These are phyloP conservation scores for Parasarocladium wereldwijsianum DNA, from an alignment of 2,329 filamentous ascomycete species.

Conservation along the genomic window DNA sequence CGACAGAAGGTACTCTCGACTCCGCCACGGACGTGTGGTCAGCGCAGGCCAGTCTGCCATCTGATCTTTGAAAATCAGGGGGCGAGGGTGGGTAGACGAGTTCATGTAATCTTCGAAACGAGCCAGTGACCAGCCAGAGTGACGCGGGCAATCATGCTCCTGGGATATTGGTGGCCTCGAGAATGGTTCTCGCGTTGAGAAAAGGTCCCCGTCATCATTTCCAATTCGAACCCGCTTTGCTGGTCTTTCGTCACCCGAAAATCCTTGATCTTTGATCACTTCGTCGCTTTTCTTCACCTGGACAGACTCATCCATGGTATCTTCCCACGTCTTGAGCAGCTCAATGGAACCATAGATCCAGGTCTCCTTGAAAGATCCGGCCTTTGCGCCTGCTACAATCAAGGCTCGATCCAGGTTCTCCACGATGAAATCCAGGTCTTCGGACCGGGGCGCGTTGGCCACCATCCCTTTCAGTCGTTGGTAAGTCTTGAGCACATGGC, in stretches of 20 bases:
- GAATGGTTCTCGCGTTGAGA: slow-evolving; percentile 15
- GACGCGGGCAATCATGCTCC: slow-evolving; percentile 12
- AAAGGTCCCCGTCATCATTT: slow-evolving; percentile 6
- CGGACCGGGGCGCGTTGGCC: slow-evolving; percentile 5
- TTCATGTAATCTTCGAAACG: slow-evolving; percentile 48
- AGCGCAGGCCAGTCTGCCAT: slow-evolving; percentile 62
- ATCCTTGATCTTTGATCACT: slow-evolving; percentile 4
- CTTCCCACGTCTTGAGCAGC: slow-evolving; percentile 19
- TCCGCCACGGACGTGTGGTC: slow-evolving; percentile 52
- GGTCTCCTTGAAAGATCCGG: slow-evolving; percentile 27
- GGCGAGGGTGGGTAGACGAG: slow-evolving; percentile 28
- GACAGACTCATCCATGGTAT: slow-evolving; percentile 3
- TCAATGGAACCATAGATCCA: slow-evolving; percentile 39
- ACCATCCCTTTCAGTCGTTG: slow-evolving; percentile 13
- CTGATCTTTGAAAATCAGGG: slow-evolving; percentile 55
- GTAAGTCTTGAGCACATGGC: slow-evolving; percentile 48
- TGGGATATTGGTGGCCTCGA: slow-evolving; percentile 13
- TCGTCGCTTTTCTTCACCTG: neutral
- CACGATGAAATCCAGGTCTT: slow-evolving; percentile 40
- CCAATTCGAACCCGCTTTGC: slow-evolving; percentile 9
- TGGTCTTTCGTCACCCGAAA: slow-evolving; percentile 9
- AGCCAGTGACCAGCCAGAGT: slow-evolving; percentile 34
- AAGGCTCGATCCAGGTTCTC: slow-evolving; percentile 59
- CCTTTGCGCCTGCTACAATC: slow-evolving; percentile 56
- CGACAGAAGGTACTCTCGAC: slow-evolving; percentile 57